Evolutionary conservation across 179 eudicot species (phyloP), one percentile per base, ranked within the genome.

Genomic region (Gypsophila paniculata): DNA sequence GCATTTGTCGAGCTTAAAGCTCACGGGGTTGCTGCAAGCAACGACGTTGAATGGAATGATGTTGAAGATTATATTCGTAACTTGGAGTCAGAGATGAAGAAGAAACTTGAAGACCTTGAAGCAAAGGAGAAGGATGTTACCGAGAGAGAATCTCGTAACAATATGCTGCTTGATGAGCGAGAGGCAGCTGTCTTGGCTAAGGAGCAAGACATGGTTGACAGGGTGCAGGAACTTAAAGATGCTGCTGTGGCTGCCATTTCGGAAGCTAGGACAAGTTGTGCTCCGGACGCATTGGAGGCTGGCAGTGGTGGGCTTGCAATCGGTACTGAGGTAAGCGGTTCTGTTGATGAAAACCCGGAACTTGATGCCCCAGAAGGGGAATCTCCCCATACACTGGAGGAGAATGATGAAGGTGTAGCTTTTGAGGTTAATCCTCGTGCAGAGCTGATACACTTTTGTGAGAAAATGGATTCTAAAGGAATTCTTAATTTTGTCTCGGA

Each of bases 391-490:
- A 75, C 73, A 66, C 54, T 58, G 54, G 86, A 68, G 77, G 81
- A 82, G 73, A 77, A 70, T 65, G 75, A 77, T 73, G 86, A 79
- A 74, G 86, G 74, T 67, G 29, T 70, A 77, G 59, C 75, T 77
- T 76, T 38, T 34, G 81, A 85, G 82, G 85, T 85, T 73, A 77
- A 82, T 66, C 84, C 85, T 81, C 82, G 78, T 74, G 85, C 83
- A 38, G 85, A 84, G 82, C 77, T 89, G 79, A 75, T 71, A 23
- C 83, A 80, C 64, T 84, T 85, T 74, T 89, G 95, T 73, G 81
- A 84, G 87, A 84, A 80, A 72, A 86, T 87, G 90, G 88, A 89
- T 75, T 82, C 88, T 52, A 75, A 83, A 76, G 90, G 92, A 67
- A 86, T 89, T 80, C 78, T 84, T 65, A 80, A 79, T 42, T 84